Evolutionary conservation across 2,329 filamentous ascomycete genomes (phyloP), one percentile per base, ranked within the genome.

Genomic region (Fusarium decemcellulare): DNA sequence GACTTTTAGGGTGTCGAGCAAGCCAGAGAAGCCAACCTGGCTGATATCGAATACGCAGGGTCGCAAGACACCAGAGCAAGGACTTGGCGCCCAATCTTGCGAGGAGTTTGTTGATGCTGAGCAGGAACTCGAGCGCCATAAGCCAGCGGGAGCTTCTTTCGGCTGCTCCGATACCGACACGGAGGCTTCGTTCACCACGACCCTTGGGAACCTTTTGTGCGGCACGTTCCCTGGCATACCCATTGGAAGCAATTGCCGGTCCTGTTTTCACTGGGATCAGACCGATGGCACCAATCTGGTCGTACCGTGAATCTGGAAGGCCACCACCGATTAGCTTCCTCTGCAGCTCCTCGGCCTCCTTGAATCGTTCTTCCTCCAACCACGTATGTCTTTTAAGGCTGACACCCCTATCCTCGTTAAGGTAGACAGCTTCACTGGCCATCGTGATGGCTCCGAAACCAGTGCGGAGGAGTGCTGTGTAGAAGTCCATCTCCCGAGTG

Each of bases 371-470:
- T 72, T 95, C 93, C 76, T 99, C 96, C 4, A 98, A 83, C 95
- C 96, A 99, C 0, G 96, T 98, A 81, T 91, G 91, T 37, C 87
- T 84, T 68, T 90, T 90, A 3, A 97, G 84, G 65, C 89, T 91
- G 54, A 98, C 90, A 2, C 87, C 87, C 42, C 89, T 89, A 47
- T 95, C 95, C 79, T 98, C 95, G 66, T 98, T 97, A 11, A 99
- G 84, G 76, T 97, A 98, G 0, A 98, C 96, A 5, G 95, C 95
- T 79, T 98, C 95, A 73, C 94, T 97, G 1, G 96, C 96, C 79
- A 97, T 95, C 1, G 94, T 97, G 65, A 98, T 89, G 12, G 95
- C 91, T 11, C 91, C 91, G 76, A 98, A 98, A 0, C 96, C 96
- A 37, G 94, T 89, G 63, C 95, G 91, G 4, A 98, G 85, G 6